These are phyloP conservation scores for Magnaporthales sp. DNA, from an alignment of 2,329 filamentous ascomycete species.

Conservation along the genomic window DNA sequence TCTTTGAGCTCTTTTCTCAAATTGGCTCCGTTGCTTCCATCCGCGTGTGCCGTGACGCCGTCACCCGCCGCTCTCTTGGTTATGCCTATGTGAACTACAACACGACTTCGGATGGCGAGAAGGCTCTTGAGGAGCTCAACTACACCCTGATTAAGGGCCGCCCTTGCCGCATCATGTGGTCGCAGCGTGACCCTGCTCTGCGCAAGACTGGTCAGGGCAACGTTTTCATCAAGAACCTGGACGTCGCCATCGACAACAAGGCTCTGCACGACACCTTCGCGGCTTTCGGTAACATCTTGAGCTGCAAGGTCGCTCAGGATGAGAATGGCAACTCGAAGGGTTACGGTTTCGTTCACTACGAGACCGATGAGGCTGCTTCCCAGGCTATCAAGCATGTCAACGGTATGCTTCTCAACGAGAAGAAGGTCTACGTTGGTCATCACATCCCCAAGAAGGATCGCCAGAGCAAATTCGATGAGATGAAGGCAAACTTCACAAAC, in stretches of 20 bases:
- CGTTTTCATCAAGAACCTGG: slow-evolving; percentile 99
- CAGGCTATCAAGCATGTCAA: slow-evolving; percentile 99
- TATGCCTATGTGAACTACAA: slow-evolving; percentile 99
- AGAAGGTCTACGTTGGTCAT: slow-evolving; percentile 99
- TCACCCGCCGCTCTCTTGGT: slow-evolving; percentile 95
- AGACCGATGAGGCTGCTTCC: slow-evolving; percentile 93
- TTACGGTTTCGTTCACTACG: slow-evolving; percentile 99
- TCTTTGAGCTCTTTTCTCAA: slow-evolving; percentile 99
- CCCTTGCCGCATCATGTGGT: slow-evolving; percentile 99
- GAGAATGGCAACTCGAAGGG: slow-evolving; percentile 96
- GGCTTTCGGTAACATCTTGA: slow-evolving; percentile 97
- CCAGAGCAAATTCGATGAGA: slow-evolving; percentile 99
- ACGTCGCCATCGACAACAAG: slow-evolving; percentile 99
- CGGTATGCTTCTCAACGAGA: slow-evolving; percentile 99
- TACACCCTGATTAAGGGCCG: slow-evolving; percentile 99
- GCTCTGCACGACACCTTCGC: slow-evolving; percentile 98
- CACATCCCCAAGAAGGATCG: slow-evolving; percentile 99
- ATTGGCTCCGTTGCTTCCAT: slow-evolving; percentile 98
- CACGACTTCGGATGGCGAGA: slow-evolving; percentile 91
- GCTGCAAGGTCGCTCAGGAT: slow-evolving; percentile 98
- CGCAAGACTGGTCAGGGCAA: slow-evolving; percentile 99
- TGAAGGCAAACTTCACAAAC: slow-evolving; percentile 99
- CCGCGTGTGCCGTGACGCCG: slow-evolving; percentile 97
- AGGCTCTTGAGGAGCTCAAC: slow-evolving; percentile 97
- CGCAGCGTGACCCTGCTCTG: slow-evolving; percentile 95